phyloP scores from a whole-genome alignment of 345 rosid genomes.

The Crucihimalaya himalaica region DNA sequence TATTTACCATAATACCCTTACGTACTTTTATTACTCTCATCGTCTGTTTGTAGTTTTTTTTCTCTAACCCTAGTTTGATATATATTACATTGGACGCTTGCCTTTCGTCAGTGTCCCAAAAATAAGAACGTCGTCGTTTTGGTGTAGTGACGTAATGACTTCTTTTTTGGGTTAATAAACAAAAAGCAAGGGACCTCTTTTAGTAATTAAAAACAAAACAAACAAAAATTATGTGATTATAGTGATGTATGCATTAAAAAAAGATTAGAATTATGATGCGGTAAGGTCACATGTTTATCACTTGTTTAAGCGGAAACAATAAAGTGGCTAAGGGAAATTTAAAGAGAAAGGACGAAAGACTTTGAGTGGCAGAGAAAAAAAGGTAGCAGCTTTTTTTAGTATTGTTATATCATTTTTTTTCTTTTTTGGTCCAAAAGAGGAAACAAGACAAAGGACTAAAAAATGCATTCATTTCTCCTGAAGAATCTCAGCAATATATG shows the following conservation, averaged over 20 bases:
- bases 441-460: constrained; percentile 36
- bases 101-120: background rate
- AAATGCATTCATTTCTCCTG: constrained; percentile 35
- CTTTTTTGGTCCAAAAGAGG: constrained; percentile 32
- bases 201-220: background rate
- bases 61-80: background rate
- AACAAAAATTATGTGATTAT: constrained; percentile 4
- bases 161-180: background rate
- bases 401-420: background rate
- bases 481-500: constrained; percentile 35
- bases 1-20: background rate
- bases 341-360: constrained; percentile 16
- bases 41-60: background rate
- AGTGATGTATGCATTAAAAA: background rate
- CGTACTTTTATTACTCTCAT: background rate
- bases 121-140: background rate
- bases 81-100: background rate
- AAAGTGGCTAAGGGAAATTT: background rate
- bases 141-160: background rate
- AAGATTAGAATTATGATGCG: background rate
- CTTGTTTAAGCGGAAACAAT: constrained; percentile 11
- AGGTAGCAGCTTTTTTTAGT: constrained; percentile 36
- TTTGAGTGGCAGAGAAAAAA: constrained; percentile 39
- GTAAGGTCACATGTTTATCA: constrained; percentile 31
- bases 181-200: background rate